phyloP scores from a whole-genome alignment of 805 yeast species.

The Kazachstania taianensis region DNA sequence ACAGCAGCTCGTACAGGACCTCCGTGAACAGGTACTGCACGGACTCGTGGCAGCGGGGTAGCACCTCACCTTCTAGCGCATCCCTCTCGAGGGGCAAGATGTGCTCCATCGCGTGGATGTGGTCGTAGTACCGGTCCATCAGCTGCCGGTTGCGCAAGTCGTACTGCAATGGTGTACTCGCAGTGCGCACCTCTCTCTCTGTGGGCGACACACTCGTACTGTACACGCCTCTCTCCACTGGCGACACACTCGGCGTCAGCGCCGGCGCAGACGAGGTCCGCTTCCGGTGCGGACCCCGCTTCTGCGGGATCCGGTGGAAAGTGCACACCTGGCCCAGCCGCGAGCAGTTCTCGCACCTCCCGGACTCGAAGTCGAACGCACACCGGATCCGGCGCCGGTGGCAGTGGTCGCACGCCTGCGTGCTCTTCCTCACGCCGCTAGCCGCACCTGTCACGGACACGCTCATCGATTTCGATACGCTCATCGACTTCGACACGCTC shows the following conservation, averaged over 20 bases:
- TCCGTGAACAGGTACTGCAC: not conserved
- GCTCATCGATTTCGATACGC: not conserved
- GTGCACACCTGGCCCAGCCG: conserved; percentile 51
- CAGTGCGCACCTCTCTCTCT: no score
- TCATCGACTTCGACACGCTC: not conserved
- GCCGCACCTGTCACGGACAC: not conserved
- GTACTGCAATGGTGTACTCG: no score
- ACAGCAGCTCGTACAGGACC: not conserved
- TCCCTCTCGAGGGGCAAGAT: not conserved
- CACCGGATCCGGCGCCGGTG: conserved; percentile 62
- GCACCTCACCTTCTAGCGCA: not conserved
- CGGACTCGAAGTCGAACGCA: conserved; percentile 39
- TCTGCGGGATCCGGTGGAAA: conserved; percentile 62
- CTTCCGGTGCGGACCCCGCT: conserved; percentile 50
- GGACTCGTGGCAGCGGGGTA: not conserved
- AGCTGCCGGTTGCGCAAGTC: no score
- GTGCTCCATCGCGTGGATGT: not conserved
- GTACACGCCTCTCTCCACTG: no score
- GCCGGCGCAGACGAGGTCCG: no score
- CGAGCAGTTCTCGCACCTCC: conserved; percentile 46
- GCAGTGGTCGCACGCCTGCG: conserved; percentile 74
- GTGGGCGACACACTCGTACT: no score
- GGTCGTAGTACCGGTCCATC: no score
- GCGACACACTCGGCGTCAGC: no score
- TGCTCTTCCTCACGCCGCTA: conserved; percentile 38